Evolutionary conservation across 176 grass and related monocot genomes (phyloP).

Genomic region (bread wheat (Triticum aestivum)): DNA sequence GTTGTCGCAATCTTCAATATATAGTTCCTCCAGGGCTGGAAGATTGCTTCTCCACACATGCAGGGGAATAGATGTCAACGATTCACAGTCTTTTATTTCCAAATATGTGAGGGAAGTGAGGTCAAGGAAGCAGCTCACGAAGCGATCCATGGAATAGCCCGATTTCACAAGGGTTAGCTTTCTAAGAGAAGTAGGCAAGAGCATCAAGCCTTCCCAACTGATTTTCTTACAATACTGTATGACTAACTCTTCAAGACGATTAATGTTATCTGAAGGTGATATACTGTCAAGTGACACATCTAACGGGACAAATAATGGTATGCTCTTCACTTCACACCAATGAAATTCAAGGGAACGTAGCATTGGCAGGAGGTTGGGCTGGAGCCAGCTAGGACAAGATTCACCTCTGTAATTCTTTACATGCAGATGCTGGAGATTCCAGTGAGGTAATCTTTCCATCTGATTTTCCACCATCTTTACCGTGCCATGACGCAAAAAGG

Average conservation of each 20-base stretch:
- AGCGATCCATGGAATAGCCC: too few species aligned
- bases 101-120: too few species aligned
- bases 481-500: too few species aligned
- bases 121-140: too few species aligned
- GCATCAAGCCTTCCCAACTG: too few species aligned
- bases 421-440: background rate
- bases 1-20: background rate
- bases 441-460: background rate
- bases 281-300: background rate
- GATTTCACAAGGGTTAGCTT: too few species aligned
- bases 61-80: background rate
- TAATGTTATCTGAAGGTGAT: background rate
- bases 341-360: background rate
- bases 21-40: background rate
- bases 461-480: background rate
- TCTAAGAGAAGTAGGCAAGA: too few species aligned
- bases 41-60: background rate
- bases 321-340: background rate
- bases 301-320: background rate
- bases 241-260: background rate
- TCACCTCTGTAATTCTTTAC: fast-evolving
- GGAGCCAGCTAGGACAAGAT: background rate
- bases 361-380: background rate
- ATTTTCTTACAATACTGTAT: too few species aligned
- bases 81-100: background rate